Conservation (phyloP, 495 filamentous ascomycete genomes). For the Aspergillus cristatus region DNA sequence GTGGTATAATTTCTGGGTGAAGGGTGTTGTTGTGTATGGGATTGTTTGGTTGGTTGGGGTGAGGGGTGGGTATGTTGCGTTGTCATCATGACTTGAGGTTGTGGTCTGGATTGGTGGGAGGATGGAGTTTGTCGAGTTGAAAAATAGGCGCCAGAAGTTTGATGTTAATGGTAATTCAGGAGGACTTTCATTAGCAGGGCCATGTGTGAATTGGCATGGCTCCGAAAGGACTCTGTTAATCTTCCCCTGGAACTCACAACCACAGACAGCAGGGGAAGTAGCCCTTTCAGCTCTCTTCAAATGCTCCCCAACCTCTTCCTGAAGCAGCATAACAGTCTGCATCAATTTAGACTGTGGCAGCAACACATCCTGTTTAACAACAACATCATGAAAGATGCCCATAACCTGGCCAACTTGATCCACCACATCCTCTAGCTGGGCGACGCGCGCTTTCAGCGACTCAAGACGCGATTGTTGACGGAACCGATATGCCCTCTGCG, state of each 20-base stretch:
- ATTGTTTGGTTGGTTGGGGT: not conserved
- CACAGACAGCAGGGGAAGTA: not conserved
- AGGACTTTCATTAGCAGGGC: not conserved
- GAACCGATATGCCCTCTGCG: conserved; percentile 13
- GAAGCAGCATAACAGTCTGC: conserved; percentile 4
- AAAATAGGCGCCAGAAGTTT: conserved; percentile 1
- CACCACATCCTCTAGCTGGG: conserved; percentile 11
- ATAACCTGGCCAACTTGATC: conserved; percentile 6
- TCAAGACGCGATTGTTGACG: conserved; percentile 11
- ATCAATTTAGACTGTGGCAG: conserved; percentile 7
- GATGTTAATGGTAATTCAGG: not conserved
- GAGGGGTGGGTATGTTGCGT: not conserved
- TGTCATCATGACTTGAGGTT: not conserved
- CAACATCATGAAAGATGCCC: conserved; percentile 4
- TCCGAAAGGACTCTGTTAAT: not conserved
- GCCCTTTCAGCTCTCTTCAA: conserved; percentile 1
- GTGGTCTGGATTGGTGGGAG: not conserved
- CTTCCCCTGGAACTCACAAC: not conserved
- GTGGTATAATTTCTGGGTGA: conserved; percentile 9
- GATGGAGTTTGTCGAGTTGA: conserved; percentile 1
- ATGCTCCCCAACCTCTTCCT: conserved; percentile 6
- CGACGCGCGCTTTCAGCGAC: conserved; percentile 9
- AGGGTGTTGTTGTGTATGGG: conserved; percentile 6
- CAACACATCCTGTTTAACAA: conserved; percentile 1
- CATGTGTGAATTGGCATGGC: no score